phyloP scores from a whole-genome alignment of 169 alveolate genomes.

The Plasmodium cynomolgi region DNA sequence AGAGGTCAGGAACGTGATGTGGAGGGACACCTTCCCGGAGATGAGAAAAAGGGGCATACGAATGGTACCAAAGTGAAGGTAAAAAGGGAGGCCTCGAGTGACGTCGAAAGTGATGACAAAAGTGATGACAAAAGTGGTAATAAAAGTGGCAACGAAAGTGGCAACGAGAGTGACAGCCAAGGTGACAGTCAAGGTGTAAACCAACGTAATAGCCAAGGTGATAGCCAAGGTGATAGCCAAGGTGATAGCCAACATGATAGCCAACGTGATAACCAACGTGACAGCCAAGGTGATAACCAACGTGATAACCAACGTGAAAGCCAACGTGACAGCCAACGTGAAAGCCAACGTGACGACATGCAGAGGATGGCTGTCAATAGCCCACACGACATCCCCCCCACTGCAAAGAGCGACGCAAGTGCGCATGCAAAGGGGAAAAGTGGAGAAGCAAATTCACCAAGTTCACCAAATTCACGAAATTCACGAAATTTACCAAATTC shows the following conservation, averaged over 20 bases:
- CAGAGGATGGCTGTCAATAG: background rate
- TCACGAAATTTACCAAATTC: no score
- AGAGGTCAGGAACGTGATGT: background rate
- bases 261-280: no score
- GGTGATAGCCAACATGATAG: background rate
- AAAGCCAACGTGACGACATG: background rate
- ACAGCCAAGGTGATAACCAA: background rate
- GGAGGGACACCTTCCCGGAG: background rate
- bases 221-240: background rate
- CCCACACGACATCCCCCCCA: background rate
- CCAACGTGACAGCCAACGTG: background rate
- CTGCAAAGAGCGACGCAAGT: background rate
- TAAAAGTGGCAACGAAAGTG: background rate
- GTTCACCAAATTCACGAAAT: background rate
- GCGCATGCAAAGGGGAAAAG: conserved; percentile 8
- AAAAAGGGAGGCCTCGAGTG: background rate
- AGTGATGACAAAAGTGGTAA: background rate
- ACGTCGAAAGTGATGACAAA: background rate
- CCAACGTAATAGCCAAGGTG: background rate
- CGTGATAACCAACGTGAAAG: background rate
- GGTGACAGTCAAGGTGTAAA: no score
- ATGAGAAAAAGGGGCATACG: background rate
- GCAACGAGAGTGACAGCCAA: background rate
- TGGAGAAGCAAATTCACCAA: background rate
- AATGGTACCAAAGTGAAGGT: background rate